Percentiles rank a stretch among this genome's conserved stretches.
Evolutionary conservation across 768 basidiomycete species (phyloP).

Genomic region (Tricholoma terreum): DNA sequence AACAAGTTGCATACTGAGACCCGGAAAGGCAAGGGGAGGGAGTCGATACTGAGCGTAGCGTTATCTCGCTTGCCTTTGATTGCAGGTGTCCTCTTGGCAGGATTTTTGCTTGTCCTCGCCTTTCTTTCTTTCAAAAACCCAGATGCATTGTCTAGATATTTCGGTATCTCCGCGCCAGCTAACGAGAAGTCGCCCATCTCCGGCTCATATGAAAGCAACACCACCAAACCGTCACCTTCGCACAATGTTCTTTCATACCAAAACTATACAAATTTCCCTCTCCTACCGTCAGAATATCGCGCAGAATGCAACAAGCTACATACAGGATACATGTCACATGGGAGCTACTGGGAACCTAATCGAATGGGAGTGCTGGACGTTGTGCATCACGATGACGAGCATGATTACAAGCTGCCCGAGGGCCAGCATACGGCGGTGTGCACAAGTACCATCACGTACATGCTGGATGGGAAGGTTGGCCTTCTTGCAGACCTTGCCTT

Average conservation of each 20-base stretch:
- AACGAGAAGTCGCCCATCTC: conserved; percentile 14
- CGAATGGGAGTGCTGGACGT: conserved; percentile 34
- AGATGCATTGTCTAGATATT: conserved; percentile 41
- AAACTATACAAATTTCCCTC: conserved; percentile 57
- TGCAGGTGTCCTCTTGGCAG: conserved; percentile 42
- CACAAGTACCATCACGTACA: conserved; percentile 66
- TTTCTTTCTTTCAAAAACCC: conserved; percentile 50
- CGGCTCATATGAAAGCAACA: conserved; percentile 10
- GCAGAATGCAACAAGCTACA: conserved; percentile 52
- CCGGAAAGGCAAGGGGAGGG: conserved; percentile 12
- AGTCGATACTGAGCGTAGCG: conserved; percentile 20
- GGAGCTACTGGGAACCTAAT: conserved; percentile 49
- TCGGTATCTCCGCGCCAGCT: conserved; percentile 31
- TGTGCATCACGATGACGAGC: conserved; percentile 25
- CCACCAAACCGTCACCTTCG: conserved; percentile 8
- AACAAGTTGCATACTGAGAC: conserved; percentile 28
- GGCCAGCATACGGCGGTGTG: conserved; percentile 36
- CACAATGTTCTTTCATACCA: conserved; percentile 43
- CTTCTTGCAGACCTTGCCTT: conserved; percentile 63
- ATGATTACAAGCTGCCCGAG: conserved; percentile 16
- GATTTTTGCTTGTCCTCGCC: conserved; percentile 45
- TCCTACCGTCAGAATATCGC: conserved; percentile 54
- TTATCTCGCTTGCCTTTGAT: conserved; percentile 43
- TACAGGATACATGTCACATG: conserved; percentile 44
- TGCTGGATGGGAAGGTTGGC: conserved; percentile 65